These are phyloP conservation scores for Taxawa tesnikishii DNA, from an alignment of 2,329 filamentous ascomycete species.

Conservation along the genomic window DNA sequence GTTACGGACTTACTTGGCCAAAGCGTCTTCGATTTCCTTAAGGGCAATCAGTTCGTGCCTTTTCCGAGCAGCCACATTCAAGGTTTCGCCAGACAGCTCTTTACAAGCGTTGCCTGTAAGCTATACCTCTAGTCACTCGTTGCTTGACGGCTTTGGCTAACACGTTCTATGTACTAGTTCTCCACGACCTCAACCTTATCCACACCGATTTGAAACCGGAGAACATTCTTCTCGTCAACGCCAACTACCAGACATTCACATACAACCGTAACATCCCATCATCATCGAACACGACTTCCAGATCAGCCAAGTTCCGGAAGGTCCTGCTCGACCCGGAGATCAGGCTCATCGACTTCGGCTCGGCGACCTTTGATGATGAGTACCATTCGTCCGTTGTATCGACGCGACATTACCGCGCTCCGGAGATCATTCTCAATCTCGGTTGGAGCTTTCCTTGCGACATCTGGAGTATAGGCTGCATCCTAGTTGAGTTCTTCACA, in stretches of 20 bases:
- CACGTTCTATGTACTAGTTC: slow-evolving; percentile 41
- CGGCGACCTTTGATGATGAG: slow-evolving; percentile 56
- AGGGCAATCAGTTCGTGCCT: slow-evolving; percentile 86
- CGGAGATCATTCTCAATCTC: slow-evolving; percentile 55
- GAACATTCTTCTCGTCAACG: slow-evolving; percentile 55
- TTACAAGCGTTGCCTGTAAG: slow-evolving; percentile 97
- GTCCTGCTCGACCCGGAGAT: slow-evolving; percentile 55
- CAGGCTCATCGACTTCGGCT: slow-evolving; percentile 55
- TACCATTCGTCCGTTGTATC: slow-evolving; percentile 58
- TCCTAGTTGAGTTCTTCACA: slow-evolving; percentile 56
- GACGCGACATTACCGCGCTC: slow-evolving; percentile 53
- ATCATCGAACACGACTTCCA: slow-evolving; percentile 44
- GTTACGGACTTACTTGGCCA: slow-evolving; percentile 71
- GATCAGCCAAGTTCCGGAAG: slow-evolving; percentile 48
- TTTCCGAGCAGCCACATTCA: slow-evolving; percentile 99
- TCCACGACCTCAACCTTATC: slow-evolving; percentile 94
- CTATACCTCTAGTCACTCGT: slow-evolving; percentile 14
- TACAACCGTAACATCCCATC: slow-evolving; percentile 57
- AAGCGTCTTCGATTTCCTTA: slow-evolving; percentile 96
- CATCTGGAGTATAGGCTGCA: slow-evolving; percentile 59
- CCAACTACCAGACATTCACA: slow-evolving; percentile 54
- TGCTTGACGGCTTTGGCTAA: slow-evolving; percentile 14
- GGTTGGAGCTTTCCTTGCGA: slow-evolving; percentile 59
- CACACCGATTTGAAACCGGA: slow-evolving; percentile 70
- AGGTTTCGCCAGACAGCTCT: slow-evolving; percentile 85